Conservation (phyloP, 1,139 yeast genomes). For the Yamadazyma jaroonii region DNA sequence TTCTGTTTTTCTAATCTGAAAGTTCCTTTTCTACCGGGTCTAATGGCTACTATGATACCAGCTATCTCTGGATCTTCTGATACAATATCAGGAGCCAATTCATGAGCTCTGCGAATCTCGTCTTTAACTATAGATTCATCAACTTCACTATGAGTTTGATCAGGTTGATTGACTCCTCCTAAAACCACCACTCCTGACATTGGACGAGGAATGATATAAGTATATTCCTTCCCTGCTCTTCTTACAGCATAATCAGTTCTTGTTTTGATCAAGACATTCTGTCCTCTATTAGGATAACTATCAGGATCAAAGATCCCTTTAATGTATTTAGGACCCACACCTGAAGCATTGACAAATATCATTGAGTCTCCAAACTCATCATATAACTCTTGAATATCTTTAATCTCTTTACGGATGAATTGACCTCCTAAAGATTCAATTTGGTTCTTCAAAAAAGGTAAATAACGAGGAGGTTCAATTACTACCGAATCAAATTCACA, state of each 20-base stretch:
- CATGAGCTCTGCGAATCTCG: slow-evolving; percentile 6
- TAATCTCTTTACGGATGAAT: slow-evolving; percentile 4
- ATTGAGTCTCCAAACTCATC: slow-evolving; percentile 2
- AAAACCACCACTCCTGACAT: slow-evolving; percentile 6
- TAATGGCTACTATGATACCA: slow-evolving; percentile 6
- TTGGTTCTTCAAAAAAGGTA: slow-evolving; percentile 3
- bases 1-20: slow-evolving; percentile 6
- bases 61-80: slow-evolving; percentile 6
- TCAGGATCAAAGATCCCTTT: slow-evolving; percentile 5
- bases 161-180: slow-evolving; percentile 8
- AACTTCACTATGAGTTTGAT: slow-evolving; percentile 3
- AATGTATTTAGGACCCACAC: slow-evolving; percentile 7
- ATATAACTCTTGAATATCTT: slow-evolving; percentile 4
- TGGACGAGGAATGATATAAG: slow-evolving; percentile 7
- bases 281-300: slow-evolving; percentile 7
- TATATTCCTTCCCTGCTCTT: slow-evolving; percentile 6
- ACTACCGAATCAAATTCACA: slow-evolving; percentile 6
- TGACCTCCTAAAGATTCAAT: slow-evolving; percentile 6
- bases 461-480: slow-evolving; percentile 8
- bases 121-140: slow-evolving; percentile 6
- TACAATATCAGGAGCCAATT: slow-evolving; percentile 7
- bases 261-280: slow-evolving; percentile 7
- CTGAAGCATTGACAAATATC: slow-evolving; percentile 8
- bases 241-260: slow-evolving; percentile 4
- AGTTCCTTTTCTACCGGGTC: slow-evolving; percentile 6